Conservation (phyloP, 257 asterid species). For the Solanum phureja region DNA sequence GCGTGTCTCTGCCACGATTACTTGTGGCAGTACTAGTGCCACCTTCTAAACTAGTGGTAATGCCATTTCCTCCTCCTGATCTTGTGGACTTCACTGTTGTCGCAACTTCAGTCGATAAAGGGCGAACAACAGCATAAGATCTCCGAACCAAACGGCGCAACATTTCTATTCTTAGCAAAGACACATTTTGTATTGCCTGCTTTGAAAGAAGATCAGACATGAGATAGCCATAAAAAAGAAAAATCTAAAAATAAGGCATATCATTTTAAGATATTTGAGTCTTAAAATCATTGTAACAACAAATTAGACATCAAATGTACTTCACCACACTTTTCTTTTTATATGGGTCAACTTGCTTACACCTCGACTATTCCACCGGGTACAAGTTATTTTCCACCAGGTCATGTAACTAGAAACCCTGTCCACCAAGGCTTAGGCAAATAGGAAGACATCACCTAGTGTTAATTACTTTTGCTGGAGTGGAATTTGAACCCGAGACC, state of each 20-base stretch:
- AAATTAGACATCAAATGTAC: not conserved
- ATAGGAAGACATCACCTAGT: not conserved
- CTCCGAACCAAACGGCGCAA: conserved; percentile 33
- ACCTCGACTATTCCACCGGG: not conserved
- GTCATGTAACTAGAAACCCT: not conserved
- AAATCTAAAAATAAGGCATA: not conserved
- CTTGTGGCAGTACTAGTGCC: not conserved
- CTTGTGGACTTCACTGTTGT: conserved; percentile 15
- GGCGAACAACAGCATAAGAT: conserved; percentile 50
- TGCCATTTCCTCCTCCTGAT: not conserved
- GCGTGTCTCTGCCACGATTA: conserved; percentile 42
- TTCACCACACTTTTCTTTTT: not conserved
- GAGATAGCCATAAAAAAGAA: not conserved
- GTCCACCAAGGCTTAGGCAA: not conserved
- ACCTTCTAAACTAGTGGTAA: conserved; percentile 1
- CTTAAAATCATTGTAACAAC: not conserved
- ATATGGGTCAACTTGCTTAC: not conserved
- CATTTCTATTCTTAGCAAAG: conserved; percentile 9
- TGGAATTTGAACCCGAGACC: not conserved
- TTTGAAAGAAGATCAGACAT: not conserved
- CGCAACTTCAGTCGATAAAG: conserved; percentile 35
- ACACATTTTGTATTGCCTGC: not conserved
- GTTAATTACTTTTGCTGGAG: not conserved
- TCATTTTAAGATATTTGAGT: not conserved
- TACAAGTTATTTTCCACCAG: not conserved